These are phyloP conservation scores for Cyclotella kingstonii DNA, from an alignment of 108 stramenopile species.

Conservation along the genomic window DNA sequence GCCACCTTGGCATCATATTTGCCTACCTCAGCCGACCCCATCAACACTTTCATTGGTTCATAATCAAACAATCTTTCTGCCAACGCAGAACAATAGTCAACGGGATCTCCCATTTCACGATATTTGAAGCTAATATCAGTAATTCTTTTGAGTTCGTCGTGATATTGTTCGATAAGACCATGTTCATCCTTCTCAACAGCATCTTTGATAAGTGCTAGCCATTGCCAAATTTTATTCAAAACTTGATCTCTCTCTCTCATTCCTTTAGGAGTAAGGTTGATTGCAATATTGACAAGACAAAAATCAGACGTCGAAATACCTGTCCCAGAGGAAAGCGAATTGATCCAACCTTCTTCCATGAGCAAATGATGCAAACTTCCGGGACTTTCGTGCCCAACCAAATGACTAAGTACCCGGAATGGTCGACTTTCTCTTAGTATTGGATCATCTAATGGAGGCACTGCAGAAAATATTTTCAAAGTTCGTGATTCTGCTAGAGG, in stretches of 20 bases:
- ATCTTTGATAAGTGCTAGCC: constrained; percentile 72
- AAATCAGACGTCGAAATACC: constrained; percentile 58
- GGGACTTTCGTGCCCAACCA: constrained; percentile 96
- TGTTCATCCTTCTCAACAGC: constrained; percentile 45
- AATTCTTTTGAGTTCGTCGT: constrained; percentile 75
- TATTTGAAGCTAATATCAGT: constrained; percentile 68
- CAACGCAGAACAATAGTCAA: constrained; percentile 72
- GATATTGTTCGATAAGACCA: constrained; percentile 58
- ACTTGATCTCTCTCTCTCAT: constrained; percentile 69
- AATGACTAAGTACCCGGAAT: constrained; percentile 83
- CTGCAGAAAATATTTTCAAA: constrained; percentile 86
- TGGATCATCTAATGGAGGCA: constrained; percentile 83
- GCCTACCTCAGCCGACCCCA: constrained; percentile 45
- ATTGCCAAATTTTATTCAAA: constrained; percentile 73
- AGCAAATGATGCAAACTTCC: constrained; percentile 85
- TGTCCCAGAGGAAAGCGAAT: constrained; percentile 76
- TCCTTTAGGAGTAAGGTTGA: constrained; percentile 82
- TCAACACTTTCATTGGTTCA: constrained; percentile 52
- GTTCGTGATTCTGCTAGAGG: constrained; percentile 86
- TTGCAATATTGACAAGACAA: constrained; percentile 59
- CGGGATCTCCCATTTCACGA: constrained; percentile 81
- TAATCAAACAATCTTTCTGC: constrained; percentile 76
- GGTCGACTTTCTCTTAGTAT: constrained; percentile 63
- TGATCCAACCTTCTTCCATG: constrained; percentile 71
- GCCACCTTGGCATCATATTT: constrained; percentile 59